Evolutionary conservation across 2,329 filamentous ascomycete genomes (phyloP).

Genomic region (Penicillium sp.): DNA sequence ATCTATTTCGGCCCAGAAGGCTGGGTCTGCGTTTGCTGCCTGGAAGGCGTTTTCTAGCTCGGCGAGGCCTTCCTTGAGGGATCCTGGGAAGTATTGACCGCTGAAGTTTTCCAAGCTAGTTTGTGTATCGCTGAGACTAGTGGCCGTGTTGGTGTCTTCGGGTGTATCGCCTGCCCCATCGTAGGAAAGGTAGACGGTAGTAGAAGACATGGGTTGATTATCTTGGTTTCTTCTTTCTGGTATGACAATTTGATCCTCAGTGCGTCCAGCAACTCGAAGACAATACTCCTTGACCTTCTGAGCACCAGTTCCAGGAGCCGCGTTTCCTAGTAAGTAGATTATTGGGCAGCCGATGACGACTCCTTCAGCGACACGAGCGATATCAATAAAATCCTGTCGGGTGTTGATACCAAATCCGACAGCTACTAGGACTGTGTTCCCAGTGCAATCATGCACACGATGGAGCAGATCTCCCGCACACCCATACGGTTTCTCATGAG

Average conservation of each 20-base stretch:
- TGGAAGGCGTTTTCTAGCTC: constrained; percentile 88
- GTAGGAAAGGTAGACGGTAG: constrained; percentile 47
- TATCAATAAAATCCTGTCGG: constrained; percentile 80
- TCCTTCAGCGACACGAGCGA: constrained; percentile 78
- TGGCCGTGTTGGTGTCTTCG: background rate
- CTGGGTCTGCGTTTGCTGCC: constrained; percentile 74
- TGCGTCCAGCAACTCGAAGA: constrained; percentile 62
- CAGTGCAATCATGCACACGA: constrained; percentile 83
- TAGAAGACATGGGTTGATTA: constrained; percentile 27
- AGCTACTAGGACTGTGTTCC: constrained; percentile 72
- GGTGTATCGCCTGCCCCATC: background rate
- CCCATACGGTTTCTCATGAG: constrained; percentile 74
- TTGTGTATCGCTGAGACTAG: no score
- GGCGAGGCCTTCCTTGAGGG: constrained; percentile 89
- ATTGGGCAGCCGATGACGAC: constrained; percentile 95
- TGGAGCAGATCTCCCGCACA: constrained; percentile 74
- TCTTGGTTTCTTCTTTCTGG: constrained; percentile 28
- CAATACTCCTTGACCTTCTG: constrained; percentile 82
- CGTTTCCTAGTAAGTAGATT: constrained; percentile 70
- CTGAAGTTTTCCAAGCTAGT: constrained; percentile 84
- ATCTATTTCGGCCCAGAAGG: constrained; percentile 92
- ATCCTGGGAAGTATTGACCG: constrained; percentile 93
- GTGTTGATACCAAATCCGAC: constrained; percentile 95
- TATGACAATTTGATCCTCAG: constrained; percentile 52
- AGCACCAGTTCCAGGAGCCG: constrained; percentile 60